Evolutionary conservation across 345 rosid species (phyloP).

Genomic region (Melaleuca alternifolia): DNA sequence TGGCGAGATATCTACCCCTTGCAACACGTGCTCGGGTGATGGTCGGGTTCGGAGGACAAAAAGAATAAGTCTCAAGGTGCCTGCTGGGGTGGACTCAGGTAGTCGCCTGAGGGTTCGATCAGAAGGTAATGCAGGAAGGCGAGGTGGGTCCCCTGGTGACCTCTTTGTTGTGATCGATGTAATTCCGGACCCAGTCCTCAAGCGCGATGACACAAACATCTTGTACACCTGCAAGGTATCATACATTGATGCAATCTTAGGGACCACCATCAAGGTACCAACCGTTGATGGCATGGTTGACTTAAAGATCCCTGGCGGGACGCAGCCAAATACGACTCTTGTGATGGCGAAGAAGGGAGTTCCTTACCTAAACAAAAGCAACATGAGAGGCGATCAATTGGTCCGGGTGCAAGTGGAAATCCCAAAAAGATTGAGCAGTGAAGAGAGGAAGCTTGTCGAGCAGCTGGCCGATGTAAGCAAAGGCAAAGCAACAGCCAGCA

Average conservation of each 20-base stretch:
- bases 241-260: conserved; percentile 83
- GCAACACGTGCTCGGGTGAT: conserved; percentile 80
- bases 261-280: conserved; percentile 78
- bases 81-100: conserved; percentile 92
- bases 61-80: conserved; percentile 87
- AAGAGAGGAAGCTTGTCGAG: conserved; percentile 79
- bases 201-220: conserved; percentile 80
- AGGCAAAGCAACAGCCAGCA: conserved; percentile 63
- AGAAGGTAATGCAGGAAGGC: conserved; percentile 91
- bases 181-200: conserved; percentile 74
- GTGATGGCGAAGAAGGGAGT: conserved; percentile 96
- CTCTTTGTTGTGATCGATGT: conserved; percentile 81
- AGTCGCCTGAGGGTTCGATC: conserved; percentile 91
- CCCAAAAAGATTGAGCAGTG: conserved; percentile 80
- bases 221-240: conserved; percentile 83
- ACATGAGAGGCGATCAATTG: conserved; percentile 90
- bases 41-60: conserved; percentile 84
- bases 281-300: conserved; percentile 95
- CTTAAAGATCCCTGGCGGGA: conserved; percentile 88
- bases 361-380: conserved; percentile 77
- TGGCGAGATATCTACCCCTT: conserved; percentile 70
- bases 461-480: conserved; percentile 89
- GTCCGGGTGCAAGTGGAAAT: conserved; percentile 97
- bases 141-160: conserved; percentile 91
- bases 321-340: conserved; percentile 86